Evolutionary conservation across 202 grass and related monocot genomes (phyloP), one percentile per base, ranked within the genome.

Genomic region (Carex arenaria): DNA sequence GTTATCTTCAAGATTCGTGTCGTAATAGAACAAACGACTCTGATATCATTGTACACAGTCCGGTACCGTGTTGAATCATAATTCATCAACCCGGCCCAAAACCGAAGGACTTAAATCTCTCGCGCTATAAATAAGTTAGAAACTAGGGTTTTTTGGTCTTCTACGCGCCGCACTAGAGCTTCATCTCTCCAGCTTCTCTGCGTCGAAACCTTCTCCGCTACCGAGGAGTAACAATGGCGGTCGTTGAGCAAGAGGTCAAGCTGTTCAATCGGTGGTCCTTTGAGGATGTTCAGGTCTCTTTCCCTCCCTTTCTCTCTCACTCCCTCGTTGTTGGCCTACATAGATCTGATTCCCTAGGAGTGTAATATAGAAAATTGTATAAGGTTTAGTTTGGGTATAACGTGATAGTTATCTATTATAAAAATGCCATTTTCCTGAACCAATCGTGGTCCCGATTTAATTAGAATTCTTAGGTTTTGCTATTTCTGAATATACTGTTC

Each of bases 241-340:
- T 22, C 30, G 84, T 80, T 23, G 85, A 88, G 75, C 84, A 87
- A 60, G 87, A 85, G 20, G 82, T 91, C 30, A 91, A 91, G 87
- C 87, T 91, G 10, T 91, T 91, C 84, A 82, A 86, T 59, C 76
- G 81, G 36, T 91, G 90, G 90, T 82, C 81, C 75, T 91, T 91
- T 62, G 90, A 91, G 6, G 90, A 90, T 19, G 81, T 90, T 51
- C 82, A 87, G 82, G 88, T 90, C 20, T 61, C 60, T 28, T 52
- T 2, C 42, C 59, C 8, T 64, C 17, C 64, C 30, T 12, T 15
- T 34, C 23, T 72, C 30, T 12, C 22, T 34, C 34, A 2, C 36
- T 34, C 4, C 32, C 65, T 40, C 14, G 31, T 19, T 40, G 6
- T 38, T 77, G 52, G 9, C 26, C 8, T 59, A 3, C 40, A 7